phyloP scores from a whole-genome alignment of 306 rosid genomes.

The Vicia faba region DNA sequence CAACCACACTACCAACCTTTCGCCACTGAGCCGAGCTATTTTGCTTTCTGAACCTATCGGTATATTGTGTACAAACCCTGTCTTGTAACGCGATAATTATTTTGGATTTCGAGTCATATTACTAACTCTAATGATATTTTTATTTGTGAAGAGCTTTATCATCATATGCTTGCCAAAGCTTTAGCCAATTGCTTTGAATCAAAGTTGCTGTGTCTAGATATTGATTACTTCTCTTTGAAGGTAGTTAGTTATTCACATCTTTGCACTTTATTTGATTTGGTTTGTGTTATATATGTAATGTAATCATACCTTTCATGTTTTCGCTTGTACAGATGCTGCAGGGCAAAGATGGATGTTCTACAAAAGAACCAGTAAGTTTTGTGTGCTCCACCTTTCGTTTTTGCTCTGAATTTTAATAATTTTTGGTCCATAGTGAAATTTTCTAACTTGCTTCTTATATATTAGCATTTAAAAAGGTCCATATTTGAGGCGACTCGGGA shows the following conservation, averaged over 20 bases:
- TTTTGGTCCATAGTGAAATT: slow-evolving; percentile 20
- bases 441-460: slow-evolving; percentile 41
- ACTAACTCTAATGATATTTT: slow-evolving; percentile 18
- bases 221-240: slow-evolving; percentile 70
- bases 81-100: too few relatives aligned
- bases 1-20: slow-evolving; percentile 76
- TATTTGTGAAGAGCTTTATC: slow-evolving; percentile 64
- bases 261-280: slow-evolving; percentile 25
- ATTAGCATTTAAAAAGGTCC: slow-evolving; percentile 63
- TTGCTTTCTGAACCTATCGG: slow-evolving; percentile 87
- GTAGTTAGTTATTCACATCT: slow-evolving; percentile 41
- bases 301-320: slow-evolving; percentile 37
- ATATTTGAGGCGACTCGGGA: slow-evolving; percentile 67
- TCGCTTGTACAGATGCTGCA: slow-evolving; percentile 60
- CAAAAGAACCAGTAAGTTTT: slow-evolving; percentile 64
- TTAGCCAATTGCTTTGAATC: slow-evolving; percentile 70
- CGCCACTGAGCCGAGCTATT: slow-evolving; percentile 77
- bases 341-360: slow-evolving; percentile 69
- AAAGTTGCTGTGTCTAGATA: slow-evolving; percentile 73
- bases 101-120: slow-evolving; percentile 3
- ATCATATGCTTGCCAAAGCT: slow-evolving; percentile 75
- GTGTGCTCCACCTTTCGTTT: slow-evolving; percentile 9
- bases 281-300: slow-evolving; percentile 12
- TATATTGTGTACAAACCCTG: slow-evolving; percentile 29
- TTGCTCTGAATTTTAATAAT: background rate